Base-by-base conservation (phyloP, 805 yeast species). In the Candida manassasensis region DNA sequence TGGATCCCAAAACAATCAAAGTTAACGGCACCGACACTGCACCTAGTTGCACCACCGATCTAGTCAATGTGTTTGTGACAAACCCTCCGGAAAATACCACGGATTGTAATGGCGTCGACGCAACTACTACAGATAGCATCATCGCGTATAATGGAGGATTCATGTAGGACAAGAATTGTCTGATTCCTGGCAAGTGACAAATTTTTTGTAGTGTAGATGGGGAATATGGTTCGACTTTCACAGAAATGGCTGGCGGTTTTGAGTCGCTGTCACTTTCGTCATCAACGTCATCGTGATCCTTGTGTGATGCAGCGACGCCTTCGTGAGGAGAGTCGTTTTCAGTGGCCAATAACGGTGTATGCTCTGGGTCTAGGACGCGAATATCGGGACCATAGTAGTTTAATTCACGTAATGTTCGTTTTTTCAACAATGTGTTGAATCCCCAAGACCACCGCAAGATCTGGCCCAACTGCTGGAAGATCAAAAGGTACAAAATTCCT, bases 371-470 rank as follows among this genome's bases (percentile, higher is more conserved):
- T 6, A 11, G 12, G 10, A 36, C 38, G 4, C 43, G 43, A 13
- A 35, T 24, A 21, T 34, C 37, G 7, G 33, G 37, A 15, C 34
- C 35, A 22, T 50, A 51, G 33, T 53, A 27, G 39, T 49, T 57
- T 41, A 61, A 52, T 41, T 65, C 71, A 22, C 55, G 59, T 19
- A 49, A 48, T 0, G 72, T 59, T 39, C 76, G 68, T 46, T 71
- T 77, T 45, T 76, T 71, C 52, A 84, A 60, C 40, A 84, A 63
- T 21, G 74, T 79, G 52, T 84, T 84, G 55, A 78, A 84, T 35
- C 94, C 94, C 90, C 93, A 84, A 19, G 86, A 78, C 93, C 94
- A 84, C 54, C 93, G 73, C 39, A 84, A 61, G 47, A 84, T 77
- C 56, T 84, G 94, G 12, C 90, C 93, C 53, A 84, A 71, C 55